Evolutionary conservation across 345 rosid genomes (phyloP), one percentile per base, ranked within the genome.

Genomic region (Eutrema japonicum): DNA sequence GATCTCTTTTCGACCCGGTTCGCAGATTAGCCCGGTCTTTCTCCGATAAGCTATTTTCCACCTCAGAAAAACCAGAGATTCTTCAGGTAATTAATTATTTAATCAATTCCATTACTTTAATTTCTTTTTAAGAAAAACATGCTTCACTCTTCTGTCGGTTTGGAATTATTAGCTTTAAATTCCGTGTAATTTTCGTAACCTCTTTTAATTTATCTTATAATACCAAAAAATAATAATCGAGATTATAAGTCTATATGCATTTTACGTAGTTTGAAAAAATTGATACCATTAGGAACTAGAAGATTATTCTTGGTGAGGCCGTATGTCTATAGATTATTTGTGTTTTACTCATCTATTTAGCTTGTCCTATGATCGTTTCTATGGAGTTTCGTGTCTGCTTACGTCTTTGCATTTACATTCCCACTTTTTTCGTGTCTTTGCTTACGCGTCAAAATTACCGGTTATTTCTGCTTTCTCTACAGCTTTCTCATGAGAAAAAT

Each of bases 1-100:
- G 38, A 54, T 89, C 96, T 61, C 77, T 96, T 70, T 68, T 88
- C 60, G 81, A 90, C 66, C 77, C 90, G 60, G 46, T 89, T 68
- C 83, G 91, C 3, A 79, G 57, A 53, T 18, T 90, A 51, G 84
- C 85, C 55, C 1, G 8, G 30, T 70, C 77, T 65, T 18, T 85
- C 72, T 72, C 82, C 13, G 50, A 63, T 56, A 73, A 65, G 51
- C 67, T 80, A 52, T 48, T 46, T 62, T 35, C 52, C 47, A 42
- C 52, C 62, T 69, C 74, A 6, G 62, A 72, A 72, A 47, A 42
- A 33, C 53, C 83, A 14, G 87, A 85, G 40, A 86, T 86, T 70
- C 78, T 90, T 66, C 85, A 90, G 98, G 99, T 96, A 83, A 18
- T 48, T 58, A 6, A 66, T 41, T 7, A 10, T 41, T 53, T 46